Base-by-base conservation (phyloP, 2,329 filamentous ascomycete species). In the Penicillium sp. region DNA sequence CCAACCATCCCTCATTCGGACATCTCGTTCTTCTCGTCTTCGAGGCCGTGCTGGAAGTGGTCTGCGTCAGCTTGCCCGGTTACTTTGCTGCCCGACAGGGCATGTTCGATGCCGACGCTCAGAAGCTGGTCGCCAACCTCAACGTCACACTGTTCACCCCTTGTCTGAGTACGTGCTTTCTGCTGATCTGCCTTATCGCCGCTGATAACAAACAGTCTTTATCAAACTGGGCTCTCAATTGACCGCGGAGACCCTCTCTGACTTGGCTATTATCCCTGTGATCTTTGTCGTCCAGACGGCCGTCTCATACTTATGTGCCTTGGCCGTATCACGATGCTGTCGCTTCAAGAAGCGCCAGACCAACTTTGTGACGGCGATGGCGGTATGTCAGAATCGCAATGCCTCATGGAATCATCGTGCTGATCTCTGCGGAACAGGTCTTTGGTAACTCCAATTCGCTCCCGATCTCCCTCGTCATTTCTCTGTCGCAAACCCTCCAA, bases 361-460 rank as follows among this genome's bases (percentile, higher is more conserved):
- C 60, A 99, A 99, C 75, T 99, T 99, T 67, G 88, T 99, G 38
- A 89, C 90, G 28, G 94, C 94, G 47, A 99, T 99, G 94, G 92
- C 89, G 44, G 85, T 85, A 76, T 59, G 79, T 72, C 24, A 35
- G 18, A 7, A 0, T 10, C 13, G 6, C 10, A 18, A 20, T 35
- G 16, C 44, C 43, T 20, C 45, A 11, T 5, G 9, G 4, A 44
- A 20, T 30, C 10, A 20, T 11, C n/a, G 14, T 31, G 7, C 27
- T 48, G 8, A 51, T 47, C 3, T 8, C 13, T 33, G 24, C 42
- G 25, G 35, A 16, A 16, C 55, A 85, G 83, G 83, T 97, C 44
- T 99, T 99, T 70, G 94, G 92, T 63, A 99, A 99, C 72, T 97
- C 92, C 30, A 99, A 99, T 74, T 97, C 94, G 16, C 81, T 99